Percentiles rank a stretch among this genome's conserved stretches.
phyloP scores from a whole-genome alignment of 2,329 filamentous ascomycete species.

The Colletotrichum sojae region DNA sequence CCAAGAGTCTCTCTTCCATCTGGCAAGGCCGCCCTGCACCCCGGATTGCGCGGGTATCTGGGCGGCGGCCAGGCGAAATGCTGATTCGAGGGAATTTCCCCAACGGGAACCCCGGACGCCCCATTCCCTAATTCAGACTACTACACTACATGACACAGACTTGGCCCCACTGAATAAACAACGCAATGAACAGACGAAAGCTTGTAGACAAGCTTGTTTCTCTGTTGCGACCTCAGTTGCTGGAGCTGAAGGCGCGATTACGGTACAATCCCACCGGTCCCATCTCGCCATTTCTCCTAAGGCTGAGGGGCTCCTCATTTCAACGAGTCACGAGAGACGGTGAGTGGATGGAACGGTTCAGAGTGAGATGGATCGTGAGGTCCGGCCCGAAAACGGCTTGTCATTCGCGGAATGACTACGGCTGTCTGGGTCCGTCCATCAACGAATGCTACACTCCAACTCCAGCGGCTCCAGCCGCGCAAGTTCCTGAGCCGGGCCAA shows the following conservation, averaged over 20 bases:
- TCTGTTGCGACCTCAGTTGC: not conserved
- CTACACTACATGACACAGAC: conserved; percentile 26
- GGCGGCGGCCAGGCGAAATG: conserved; percentile 5
- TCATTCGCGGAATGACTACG: conserved; percentile 32
- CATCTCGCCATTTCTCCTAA: not conserved
- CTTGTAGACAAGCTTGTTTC: conserved; percentile 31
- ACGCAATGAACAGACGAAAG: conserved; percentile 4
- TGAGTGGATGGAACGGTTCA: conserved; percentile 5
- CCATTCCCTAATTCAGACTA: conserved; percentile 14
- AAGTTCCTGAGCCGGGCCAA: not conserved
- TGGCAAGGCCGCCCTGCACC: not conserved
- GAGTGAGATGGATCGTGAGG: not conserved
- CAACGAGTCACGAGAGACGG: not conserved
- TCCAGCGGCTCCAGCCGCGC: not conserved
- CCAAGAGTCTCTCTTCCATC: not conserved
- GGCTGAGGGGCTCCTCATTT: not conserved
- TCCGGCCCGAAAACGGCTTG: not conserved
- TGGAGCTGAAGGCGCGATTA: not conserved
- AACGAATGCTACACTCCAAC: not conserved
- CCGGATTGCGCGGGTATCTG: conserved; percentile 27
- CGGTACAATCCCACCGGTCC: not conserved
- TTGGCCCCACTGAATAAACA: conserved; percentile 23
- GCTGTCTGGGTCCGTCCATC: not conserved
- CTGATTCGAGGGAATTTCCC: conserved; percentile 39
- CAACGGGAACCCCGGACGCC: conserved; percentile 23